Conservation (phyloP, 345 rosid genomes). For the Eucalyptus viminalis region DNA sequence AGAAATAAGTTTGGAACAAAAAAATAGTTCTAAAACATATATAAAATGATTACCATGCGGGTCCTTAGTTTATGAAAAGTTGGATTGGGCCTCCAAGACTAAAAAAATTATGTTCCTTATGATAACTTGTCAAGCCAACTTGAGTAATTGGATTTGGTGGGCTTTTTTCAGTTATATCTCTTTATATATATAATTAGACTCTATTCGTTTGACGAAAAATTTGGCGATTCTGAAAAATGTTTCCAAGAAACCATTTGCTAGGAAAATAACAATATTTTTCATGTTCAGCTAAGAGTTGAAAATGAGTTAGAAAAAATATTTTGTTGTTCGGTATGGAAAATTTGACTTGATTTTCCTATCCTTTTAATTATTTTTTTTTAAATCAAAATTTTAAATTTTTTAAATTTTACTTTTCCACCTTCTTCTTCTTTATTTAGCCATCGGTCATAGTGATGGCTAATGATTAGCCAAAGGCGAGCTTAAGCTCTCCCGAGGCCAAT, state of each 20-base stretch:
- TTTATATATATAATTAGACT: neutral
- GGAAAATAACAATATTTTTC: too few species aligned
- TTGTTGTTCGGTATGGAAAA: rapidly evolving
- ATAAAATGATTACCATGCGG: too few species aligned
- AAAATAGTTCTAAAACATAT: too few species aligned
- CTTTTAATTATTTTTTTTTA: too few species aligned
- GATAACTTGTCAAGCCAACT: neutral
- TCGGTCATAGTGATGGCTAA: rapidly evolving
- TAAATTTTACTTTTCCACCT: too few species aligned
- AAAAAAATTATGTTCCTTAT: neutral
- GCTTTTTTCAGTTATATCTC: neutral
- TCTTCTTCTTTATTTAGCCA: too few species aligned
- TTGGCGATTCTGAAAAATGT: rapidly evolving
- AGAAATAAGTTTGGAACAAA: too few species aligned
- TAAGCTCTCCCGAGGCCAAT: rapidly evolving
- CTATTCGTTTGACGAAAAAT: rapidly evolving
- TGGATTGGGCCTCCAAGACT: neutral
- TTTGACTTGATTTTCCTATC: too few species aligned
- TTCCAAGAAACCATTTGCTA: too few species aligned
- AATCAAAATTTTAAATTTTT: too few species aligned
- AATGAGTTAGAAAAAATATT: too few species aligned
- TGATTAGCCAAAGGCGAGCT: rapidly evolving
- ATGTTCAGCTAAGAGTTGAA: too few species aligned
- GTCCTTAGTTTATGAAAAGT: neutral
- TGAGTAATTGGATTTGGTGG: neutral